Conservation (phyloP, 176 grass and related monocot species). For the Eragrostis curvula region DNA sequence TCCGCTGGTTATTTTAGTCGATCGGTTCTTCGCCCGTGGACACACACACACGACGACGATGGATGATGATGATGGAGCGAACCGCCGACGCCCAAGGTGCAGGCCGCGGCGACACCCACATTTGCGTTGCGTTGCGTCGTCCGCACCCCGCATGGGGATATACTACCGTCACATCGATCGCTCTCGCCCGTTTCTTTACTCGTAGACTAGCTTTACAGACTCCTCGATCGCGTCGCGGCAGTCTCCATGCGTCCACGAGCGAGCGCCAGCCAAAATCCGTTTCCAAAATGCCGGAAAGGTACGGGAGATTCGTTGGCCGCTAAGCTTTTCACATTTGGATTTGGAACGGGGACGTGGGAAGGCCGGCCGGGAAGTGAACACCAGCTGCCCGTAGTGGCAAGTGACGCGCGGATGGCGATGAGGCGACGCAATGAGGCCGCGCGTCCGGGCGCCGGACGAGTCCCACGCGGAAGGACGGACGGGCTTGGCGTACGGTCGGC, state of each 20-base stretch:
- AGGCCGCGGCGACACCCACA: background rate
- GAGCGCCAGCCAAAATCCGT: background rate
- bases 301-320: background rate
- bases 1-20: background rate
- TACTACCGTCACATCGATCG: no score
- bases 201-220: no score
- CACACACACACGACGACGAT: no score
- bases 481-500: background rate
- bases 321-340: slow-evolving; percentile 4
- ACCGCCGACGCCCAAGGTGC: background rate
- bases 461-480: no score
- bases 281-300: slow-evolving; percentile 10
- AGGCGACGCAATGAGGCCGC: background rate
- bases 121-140: no score
- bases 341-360: background rate
- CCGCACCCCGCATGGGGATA: no score
- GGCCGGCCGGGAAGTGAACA: no score
- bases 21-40: background rate
- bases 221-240: no score
- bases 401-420: slow-evolving; percentile 17
- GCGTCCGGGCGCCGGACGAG: no score
- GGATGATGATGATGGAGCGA: background rate
- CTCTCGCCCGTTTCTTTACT: background rate
- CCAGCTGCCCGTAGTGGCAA: no score
- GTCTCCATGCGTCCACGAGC: background rate